Evolutionary conservation across 1,284 basidiomycete species (phyloP).

Genomic region (Cystobasidium pallidum): DNA sequence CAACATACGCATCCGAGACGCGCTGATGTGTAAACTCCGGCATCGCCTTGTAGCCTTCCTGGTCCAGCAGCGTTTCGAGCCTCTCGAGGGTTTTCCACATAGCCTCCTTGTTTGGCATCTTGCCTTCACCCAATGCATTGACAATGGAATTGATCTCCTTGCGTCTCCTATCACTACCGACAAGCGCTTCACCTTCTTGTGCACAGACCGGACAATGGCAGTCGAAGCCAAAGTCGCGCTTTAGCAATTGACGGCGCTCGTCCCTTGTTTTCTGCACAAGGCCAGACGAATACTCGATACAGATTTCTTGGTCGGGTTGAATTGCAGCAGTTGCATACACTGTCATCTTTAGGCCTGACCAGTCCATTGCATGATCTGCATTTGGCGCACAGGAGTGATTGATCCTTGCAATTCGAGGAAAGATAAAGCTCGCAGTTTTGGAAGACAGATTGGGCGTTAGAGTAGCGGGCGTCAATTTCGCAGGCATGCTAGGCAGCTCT

Average conservation of each 20-base stretch:
- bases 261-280: constrained; percentile 46
- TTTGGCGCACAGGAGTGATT: constrained; percentile 47
- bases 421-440: constrained; percentile 45
- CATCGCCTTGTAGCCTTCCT: constrained; percentile 50
- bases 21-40: constrained; percentile 48
- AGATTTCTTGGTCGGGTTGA: constrained; percentile 45
- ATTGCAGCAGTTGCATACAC: constrained; percentile 50
- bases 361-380: constrained; percentile 47
- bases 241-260: constrained; percentile 46
- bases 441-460: constrained; percentile 18
- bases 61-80: constrained; percentile 45
- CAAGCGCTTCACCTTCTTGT: constrained; percentile 17
- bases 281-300: constrained; percentile 51
- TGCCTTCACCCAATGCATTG: constrained; percentile 26
- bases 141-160: constrained; percentile 43
- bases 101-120: constrained; percentile 18
- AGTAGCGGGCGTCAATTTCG: constrained; percentile 25
- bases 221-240: constrained; percentile 49
- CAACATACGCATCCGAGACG: constrained; percentile 39
- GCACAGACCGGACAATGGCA: constrained; percentile 50
- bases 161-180: constrained; percentile 41
- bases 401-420: constrained; percentile 40
- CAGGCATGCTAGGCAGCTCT: constrained; percentile 46
- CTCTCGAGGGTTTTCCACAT: constrained; percentile 45
- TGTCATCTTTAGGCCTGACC: constrained; percentile 51